Evolutionary conservation across 805 yeast species (phyloP).

Genomic region (Zygosaccharomyces rouxii): DNA sequence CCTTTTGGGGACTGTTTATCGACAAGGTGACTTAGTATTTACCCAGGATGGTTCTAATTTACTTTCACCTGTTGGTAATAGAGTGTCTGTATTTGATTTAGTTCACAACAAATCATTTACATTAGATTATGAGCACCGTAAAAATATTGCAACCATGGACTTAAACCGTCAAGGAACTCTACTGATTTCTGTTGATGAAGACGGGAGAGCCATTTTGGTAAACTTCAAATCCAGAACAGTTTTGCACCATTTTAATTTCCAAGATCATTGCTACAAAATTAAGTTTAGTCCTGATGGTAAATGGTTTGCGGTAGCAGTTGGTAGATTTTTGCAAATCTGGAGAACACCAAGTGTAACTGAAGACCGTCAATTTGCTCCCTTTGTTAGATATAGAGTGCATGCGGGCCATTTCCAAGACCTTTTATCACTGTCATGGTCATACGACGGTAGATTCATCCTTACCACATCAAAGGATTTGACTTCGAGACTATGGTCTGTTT

Average conservation of each 20-base stretch:
- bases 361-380: constrained; percentile 94
- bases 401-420: constrained; percentile 91
- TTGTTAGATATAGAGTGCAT: constrained; percentile 81
- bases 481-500: constrained; percentile 74
- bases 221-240: constrained; percentile 81
- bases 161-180: constrained; percentile 78
- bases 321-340: constrained; percentile 88
- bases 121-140: constrained; percentile 87
- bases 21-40: constrained; percentile 85
- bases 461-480: constrained; percentile 89
- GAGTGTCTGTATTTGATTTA: constrained; percentile 85
- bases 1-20: constrained; percentile 87
- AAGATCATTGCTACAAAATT: constrained; percentile 66
- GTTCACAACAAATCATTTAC: constrained; percentile 82
- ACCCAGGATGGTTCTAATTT: constrained; percentile 81
- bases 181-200: constrained; percentile 77
- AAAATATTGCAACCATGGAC: constrained; percentile 73
- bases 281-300: constrained; percentile 87
- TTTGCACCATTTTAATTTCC: constrained; percentile 90
- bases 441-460: constrained; percentile 81
- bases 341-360: constrained; percentile 75
- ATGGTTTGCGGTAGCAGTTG: constrained; percentile 79
- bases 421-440: constrained; percentile 78
- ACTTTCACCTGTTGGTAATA: constrained; percentile 89
- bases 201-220: constrained; percentile 89